Base-by-base conservation (phyloP, 176 grass and related monocot genomes). In the Aechmea fasciata region DNA sequence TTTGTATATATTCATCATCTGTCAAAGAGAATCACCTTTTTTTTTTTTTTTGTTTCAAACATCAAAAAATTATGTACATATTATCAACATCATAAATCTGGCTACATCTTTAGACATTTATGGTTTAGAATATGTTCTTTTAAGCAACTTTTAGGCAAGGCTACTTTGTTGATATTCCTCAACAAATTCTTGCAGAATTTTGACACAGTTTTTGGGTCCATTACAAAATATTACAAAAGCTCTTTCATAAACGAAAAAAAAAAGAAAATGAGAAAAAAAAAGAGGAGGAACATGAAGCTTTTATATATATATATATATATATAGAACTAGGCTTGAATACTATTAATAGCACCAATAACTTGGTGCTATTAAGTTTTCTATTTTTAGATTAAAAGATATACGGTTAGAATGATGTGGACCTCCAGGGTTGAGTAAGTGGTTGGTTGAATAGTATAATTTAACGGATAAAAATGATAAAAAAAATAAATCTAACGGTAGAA, bases 111-210 rank as follows among this genome's bases (percentile, higher is more conserved):
- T 22, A 54, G 12, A 18, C 69, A 69, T 74, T 83, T 51, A 52
- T 63, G 65, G 76, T 80, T 59, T 48, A 77, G 80, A 87, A 80
- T 83, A 80, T 77, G 81, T 84, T 77, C 81, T 67, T 15, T 55
- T 61, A 49, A 83, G 66, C 73, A 80, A 2, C 81, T 77, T 83
- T 72, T 72, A 87, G 77, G 77, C 76, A 61, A 55, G 62, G 64
- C 71, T 67, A 73, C 69, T 73, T 77, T 80, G 69, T 73, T 59
- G 69, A 70, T 83, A 65, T 83, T 77, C 77, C 26, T 41, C 51
- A 83, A 69, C 77, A 83, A 87, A 87, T 77, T 73, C 53, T 69
- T 73, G 47, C 80, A 66, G 5, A 77, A 19, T 52, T 77, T 80
- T 77, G 69, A 77, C 73, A 71, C 66, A 18, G 50, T 77, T 57